Base-by-base conservation (phyloP, 768 basidiomycete species). In the Boletus reticuloceps region DNA sequence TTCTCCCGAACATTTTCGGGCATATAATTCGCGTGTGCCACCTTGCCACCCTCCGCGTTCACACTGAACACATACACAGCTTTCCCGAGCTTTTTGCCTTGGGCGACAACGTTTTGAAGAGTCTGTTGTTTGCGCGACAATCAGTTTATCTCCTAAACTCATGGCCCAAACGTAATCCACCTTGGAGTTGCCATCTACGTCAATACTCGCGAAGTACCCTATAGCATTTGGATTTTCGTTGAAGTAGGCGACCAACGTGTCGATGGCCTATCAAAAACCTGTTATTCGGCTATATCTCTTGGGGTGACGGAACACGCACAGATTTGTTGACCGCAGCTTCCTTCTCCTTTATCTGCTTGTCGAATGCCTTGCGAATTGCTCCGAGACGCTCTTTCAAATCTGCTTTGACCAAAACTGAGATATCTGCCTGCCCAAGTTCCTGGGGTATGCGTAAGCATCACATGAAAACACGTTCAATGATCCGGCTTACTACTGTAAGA, bases 341-440 rank as follows among this genome's bases (percentile, higher is more conserved):
- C 64, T 77, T 84, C 59, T 93, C 94, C 72, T 94, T 98, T 58
- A 80, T 75, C 65, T 89, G 82, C 64, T 93, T 95, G 59, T 90
- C 89, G 62, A 94, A 86, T 5, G 86, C 82, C 71, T 94, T 94
- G 49, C 91, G 86, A 50, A 91, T 78, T 32, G 74, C 74, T 12
- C 77, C 78, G 49, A 94, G 78, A 27, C 83, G 83, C 46, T 95
- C 89, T 62, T 84, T 88, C 55, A 99, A 75, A 50, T 86, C 80
- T 2, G 85, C 82, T 72, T 97, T 98, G 58, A 80, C 79, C 51
- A 96, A 73, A 36, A 95, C 79, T 1, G 95, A 95, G 39, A 98
- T 94, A 65, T 94, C 89, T 10, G 89, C 82, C 69, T 93, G 90
- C 43, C 85, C 86, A 37, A 98, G 83, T 73, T 94, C 92, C 95